Evolutionary conservation across 2,329 filamentous ascomycete genomes (phyloP).

Genomic region (Sphaerostilbella broomeana): DNA sequence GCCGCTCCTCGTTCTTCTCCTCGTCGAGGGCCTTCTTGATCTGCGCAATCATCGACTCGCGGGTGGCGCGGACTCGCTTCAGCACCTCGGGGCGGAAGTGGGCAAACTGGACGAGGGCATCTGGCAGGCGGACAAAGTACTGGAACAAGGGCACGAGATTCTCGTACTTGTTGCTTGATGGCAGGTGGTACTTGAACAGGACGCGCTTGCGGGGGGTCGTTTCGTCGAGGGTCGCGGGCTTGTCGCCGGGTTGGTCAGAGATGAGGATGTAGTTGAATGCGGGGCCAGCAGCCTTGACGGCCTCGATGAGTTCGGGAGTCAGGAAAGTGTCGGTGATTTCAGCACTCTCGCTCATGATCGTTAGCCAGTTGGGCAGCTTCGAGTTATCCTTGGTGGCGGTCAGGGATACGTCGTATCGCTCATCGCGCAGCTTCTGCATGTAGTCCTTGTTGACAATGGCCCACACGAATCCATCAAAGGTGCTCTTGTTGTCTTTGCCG

Average conservation of each 20-base stretch:
- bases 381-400: conserved; percentile 88
- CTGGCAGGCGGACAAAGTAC: conserved; percentile 78
- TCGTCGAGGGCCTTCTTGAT: conserved; percentile 76
- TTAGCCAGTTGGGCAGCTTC: conserved; percentile 84
- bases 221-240: conserved; percentile 79
- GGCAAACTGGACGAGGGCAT: conserved; percentile 66
- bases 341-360: conserved; percentile 93
- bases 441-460: conserved; percentile 89
- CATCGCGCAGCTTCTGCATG: conserved; percentile 85
- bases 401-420: conserved; percentile 89
- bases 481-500: conserved; percentile 54
- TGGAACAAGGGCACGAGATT: conserved; percentile 67
- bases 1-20: conserved; percentile 71
- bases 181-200: conserved; percentile 68
- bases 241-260: conserved; percentile 81
- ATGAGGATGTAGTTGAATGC: conserved; percentile 78
- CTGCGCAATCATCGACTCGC: conserved; percentile 73
- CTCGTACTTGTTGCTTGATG: conserved; percentile 56
- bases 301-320: conserved; percentile 78
- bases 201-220: conserved; percentile 79
- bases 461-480: conserved; percentile 88
- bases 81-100: conserved; percentile 88
- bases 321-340: conserved; percentile 86
- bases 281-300: conserved; percentile 71
- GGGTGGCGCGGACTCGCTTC: conserved; percentile 72